phyloP scores from a whole-genome alignment of 495 filamentous ascomycete genomes.

The Neurospora cerealis region DNA sequence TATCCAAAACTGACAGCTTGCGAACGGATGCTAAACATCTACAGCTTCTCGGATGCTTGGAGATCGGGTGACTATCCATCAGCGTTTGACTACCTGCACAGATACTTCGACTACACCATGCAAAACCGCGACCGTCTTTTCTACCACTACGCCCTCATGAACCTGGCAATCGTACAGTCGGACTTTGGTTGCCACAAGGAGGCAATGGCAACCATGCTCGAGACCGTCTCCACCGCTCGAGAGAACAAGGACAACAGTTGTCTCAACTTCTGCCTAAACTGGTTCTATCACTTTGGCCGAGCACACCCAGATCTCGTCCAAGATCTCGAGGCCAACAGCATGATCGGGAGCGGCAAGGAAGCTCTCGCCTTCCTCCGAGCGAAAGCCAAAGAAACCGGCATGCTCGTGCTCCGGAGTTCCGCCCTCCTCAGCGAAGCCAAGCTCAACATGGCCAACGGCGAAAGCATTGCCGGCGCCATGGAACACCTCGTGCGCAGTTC shows the following conservation, averaged over 20 bases:
- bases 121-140: constrained; percentile 71
- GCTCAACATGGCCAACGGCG: constrained; percentile 62
- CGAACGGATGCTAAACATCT: constrained; percentile 14
- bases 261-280: constrained; percentile 90
- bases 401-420: constrained; percentile 80
- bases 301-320: constrained; percentile 69
- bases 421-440: constrained; percentile 82
- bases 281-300: constrained; percentile 92
- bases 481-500: constrained; percentile 74
- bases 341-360: constrained; percentile 72
- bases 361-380: constrained; percentile 74
- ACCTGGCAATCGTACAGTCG: constrained; percentile 83
- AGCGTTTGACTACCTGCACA: constrained; percentile 83
- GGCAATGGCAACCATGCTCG: constrained; percentile 86
- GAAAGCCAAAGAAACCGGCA: constrained; percentile 79
- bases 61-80: constrained; percentile 80
- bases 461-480: constrained; percentile 64
- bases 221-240: constrained; percentile 80
- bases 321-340: constrained; percentile 57
- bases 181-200: constrained; percentile 90
- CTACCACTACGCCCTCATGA: constrained; percentile 95
- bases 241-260: constrained; percentile 90
- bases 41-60: constrained; percentile 84
- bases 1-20: constrained; percentile 1
- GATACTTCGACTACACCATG: constrained; percentile 97